Percentiles rank a stretch among this genome's conserved stretches.
phyloP scores from a whole-genome alignment of 768 basidiomycete species.

The Boletus insuetus region DNA sequence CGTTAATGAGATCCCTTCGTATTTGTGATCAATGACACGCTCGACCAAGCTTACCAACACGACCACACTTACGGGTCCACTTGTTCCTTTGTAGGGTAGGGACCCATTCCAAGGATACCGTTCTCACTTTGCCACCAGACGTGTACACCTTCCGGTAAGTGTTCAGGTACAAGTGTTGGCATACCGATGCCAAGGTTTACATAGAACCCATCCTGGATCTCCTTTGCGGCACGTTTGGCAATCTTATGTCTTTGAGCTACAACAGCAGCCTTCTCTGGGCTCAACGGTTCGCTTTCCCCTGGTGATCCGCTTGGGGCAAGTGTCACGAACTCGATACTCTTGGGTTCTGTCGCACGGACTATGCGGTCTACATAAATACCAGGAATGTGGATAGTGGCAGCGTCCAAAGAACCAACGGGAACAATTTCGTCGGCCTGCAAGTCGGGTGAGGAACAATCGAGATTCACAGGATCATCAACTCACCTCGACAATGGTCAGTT shows the following conservation, averaged over 20 bases:
- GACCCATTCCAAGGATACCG: slow-evolving; percentile 85
- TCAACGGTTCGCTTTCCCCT: slow-evolving; percentile 25
- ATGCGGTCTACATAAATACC: slow-evolving; percentile 90
- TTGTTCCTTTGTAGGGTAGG: slow-evolving; percentile 80
- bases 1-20: slow-evolving; percentile 84
- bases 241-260: slow-evolving; percentile 66
- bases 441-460: not conserved
- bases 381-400: slow-evolving; percentile 78
- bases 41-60: not conserved
- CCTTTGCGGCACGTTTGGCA: slow-evolving; percentile 83
- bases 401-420: slow-evolving; percentile 75
- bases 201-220: slow-evolving; percentile 83
- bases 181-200: slow-evolving; percentile 91
- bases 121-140: slow-evolving; percentile 95
- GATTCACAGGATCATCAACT: slow-evolving; percentile 8
- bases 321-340: slow-evolving; percentile 74
- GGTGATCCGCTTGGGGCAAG: slow-evolving; percentile 50
- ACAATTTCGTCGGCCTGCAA: slow-evolving; percentile 85
- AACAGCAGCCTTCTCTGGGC: slow-evolving; percentile 53
- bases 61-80: slow-evolving; percentile 66
- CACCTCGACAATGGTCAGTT: slow-evolving; percentile 87
- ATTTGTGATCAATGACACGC: slow-evolving; percentile 1
- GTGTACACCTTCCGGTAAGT: slow-evolving; percentile 64
- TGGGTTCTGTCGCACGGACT: slow-evolving; percentile 71
- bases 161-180: slow-evolving; percentile 85